Evolutionary conservation across 495 filamentous ascomycete genomes (phyloP).

Genomic region (Annulohypoxylon moriforme): DNA sequence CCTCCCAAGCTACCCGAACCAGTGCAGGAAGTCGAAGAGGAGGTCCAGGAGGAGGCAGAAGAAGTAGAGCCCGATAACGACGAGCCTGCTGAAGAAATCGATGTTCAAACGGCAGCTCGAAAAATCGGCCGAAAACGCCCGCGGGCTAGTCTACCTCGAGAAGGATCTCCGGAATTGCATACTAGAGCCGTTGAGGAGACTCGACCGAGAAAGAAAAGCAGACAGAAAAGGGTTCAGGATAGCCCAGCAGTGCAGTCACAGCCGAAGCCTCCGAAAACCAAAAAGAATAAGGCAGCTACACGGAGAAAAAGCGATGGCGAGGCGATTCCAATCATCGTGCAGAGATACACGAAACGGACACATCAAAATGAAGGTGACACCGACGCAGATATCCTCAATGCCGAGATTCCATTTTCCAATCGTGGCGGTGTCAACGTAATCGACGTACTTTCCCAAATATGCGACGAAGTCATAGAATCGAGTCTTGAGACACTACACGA

Average conservation of each 20-base stretch:
- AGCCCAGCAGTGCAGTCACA: constrained; percentile 55
- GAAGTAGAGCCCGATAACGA: constrained; percentile 41
- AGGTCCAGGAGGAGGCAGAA: constrained; percentile 36
- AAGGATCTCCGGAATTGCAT: constrained; percentile 48
- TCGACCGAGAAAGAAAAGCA: constrained; percentile 50
- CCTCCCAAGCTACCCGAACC: constrained; percentile 23
- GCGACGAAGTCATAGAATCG: constrained; percentile 71
- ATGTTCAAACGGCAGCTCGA: constrained; percentile 50
- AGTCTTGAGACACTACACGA: constrained; percentile 60
- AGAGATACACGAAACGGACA: constrained; percentile 57
- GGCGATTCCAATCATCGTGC: constrained; percentile 58
- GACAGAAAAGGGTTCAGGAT: constrained; percentile 42
- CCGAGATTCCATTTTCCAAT: constrained; percentile 62
- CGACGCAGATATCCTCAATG: constrained; percentile 59
- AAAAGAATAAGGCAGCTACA: constrained; percentile 36
- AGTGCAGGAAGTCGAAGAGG: constrained; percentile 27
- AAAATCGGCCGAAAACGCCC: constrained; percentile 53
- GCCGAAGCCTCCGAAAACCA: constrained; percentile 39
- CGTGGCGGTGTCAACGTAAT: constrained; percentile 74
- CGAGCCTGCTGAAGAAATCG: constrained; percentile 46
- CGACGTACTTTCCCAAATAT: constrained; percentile 76
- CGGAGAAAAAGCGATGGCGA: constrained; percentile 45
- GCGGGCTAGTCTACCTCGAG: constrained; percentile 45
- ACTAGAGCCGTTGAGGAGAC: constrained; percentile 35
- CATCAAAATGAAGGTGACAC: constrained; percentile 41